These are phyloP conservation scores for Solanum appendiculatum DNA, from an alignment of 257 asterid species.

Conservation along the genomic window DNA sequence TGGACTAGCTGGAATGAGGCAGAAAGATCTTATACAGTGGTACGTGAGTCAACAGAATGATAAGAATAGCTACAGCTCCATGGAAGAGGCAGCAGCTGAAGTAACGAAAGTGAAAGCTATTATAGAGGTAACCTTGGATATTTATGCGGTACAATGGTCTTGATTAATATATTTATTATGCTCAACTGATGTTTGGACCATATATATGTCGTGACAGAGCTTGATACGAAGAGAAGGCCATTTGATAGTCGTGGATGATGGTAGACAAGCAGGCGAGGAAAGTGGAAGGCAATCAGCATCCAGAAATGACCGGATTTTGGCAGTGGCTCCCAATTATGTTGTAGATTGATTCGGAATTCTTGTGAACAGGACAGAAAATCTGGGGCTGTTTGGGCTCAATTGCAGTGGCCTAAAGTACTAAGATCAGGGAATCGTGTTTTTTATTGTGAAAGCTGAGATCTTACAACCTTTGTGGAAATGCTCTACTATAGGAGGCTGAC, in stretches of 20 bases:
- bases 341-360: constrained; percentile 28
- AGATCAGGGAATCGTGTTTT: not conserved
- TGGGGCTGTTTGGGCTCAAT: not conserved
- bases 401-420: not conserved
- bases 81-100: constrained; percentile 82
- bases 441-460: not conserved
- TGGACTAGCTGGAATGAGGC: constrained; percentile 83
- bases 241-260: constrained; percentile 84
- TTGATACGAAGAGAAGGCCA: constrained; percentile 83
- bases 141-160: not conserved
- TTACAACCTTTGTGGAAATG: not conserved
- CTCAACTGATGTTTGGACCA: not conserved
- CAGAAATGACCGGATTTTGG: constrained; percentile 75
- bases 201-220: constrained; percentile 39
- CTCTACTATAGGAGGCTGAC: not conserved
- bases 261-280: constrained; percentile 42
- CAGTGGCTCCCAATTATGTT: constrained; percentile 84
- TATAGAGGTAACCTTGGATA: constrained; percentile 50
- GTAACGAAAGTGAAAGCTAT: constrained; percentile 73
- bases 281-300: constrained; percentile 42
- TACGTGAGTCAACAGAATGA: constrained; percentile 73
- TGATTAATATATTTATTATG: not conserved
- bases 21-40: constrained; percentile 87
- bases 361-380: not conserved
- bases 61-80: constrained; percentile 54